Percentiles rank a stretch among this genome's conserved stretches.
These are phyloP conservation scores for Tetradesmus obliquus DNA, from an alignment of 139 green algal genomes.

Conservation along the genomic window DNA sequence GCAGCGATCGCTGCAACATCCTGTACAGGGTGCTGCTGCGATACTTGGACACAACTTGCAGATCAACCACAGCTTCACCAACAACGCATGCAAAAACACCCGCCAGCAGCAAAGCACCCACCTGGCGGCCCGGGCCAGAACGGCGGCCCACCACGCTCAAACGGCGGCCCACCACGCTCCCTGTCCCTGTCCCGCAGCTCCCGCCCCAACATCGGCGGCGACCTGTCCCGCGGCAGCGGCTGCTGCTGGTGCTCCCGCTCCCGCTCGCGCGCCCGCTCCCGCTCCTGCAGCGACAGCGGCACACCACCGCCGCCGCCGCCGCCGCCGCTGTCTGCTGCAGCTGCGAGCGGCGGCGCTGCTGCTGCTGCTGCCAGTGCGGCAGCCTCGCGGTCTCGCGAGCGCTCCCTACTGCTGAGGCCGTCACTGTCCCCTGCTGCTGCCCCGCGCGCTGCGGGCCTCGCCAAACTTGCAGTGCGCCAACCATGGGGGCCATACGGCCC, in stretches of 20 bases:
- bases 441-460: neutral
- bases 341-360: neutral
- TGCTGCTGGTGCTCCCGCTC: neutral
- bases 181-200: conserved; percentile 3
- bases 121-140: conserved; percentile 27
- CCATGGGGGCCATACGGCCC: neutral
- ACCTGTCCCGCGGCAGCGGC: conserved; percentile 3
- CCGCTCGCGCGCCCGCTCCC: neutral
- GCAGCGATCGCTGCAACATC: too few relatives aligned
- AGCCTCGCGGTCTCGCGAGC: neutral
- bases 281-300: neutral
- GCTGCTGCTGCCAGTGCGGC: neutral
- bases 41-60: too few relatives aligned
- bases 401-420: neutral
- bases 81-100: too few relatives aligned
- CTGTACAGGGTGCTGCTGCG: too few relatives aligned
- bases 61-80: too few relatives aligned
- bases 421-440: neutral
- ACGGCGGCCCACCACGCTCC: conserved; percentile 13
- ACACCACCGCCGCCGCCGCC: neutral
- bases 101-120: neutral
- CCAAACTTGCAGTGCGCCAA: neutral
- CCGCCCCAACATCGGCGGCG: neutral
- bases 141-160: conserved; percentile 3
- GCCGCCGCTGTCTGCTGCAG: conserved; percentile 2